Base-by-base conservation (phyloP, 2,329 filamentous ascomycete genomes). In the Lecanicillium sp. region DNA sequence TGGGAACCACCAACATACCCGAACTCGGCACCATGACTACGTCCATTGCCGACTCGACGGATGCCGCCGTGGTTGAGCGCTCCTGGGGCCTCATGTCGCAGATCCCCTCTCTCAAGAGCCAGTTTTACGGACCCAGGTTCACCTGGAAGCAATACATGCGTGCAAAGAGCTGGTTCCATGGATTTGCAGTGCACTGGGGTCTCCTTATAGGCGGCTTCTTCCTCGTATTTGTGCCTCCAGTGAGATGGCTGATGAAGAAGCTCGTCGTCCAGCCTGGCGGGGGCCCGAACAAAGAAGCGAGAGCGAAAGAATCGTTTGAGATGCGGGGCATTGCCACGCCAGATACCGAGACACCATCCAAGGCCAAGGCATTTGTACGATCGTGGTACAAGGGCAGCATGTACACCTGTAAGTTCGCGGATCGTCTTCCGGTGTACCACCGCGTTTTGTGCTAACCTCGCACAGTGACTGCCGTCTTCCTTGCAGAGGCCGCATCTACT, bases 301-400 rank as follows among this genome's bases (percentile, higher is more conserved):
- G 70, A 33, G 70, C 66, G 48, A 72, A 72, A 27, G 75, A 86
- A 36, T 68, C 72, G 39, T 58, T 84, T 19, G 76, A 81, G 53
- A 84, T 77, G 52, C 70, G 75, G 11, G 81, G 71, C 4, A 65
- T 85, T 15, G 84, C 74, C 2, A 68, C 64, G n/a, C 77, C 81
- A 0, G 80, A 84, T 47, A 56, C 54, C 3, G 62, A 69, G n/a
- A 47, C 50, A 51, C 22, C 22, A 25, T 56, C 37, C 4, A 58
- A 54, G 40, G 65, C 77, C 59, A 66, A 71, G 49, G 80, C 75
- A 0, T 71, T 68, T 36, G 72, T 69, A 37, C 69, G 69, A 37
- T 70, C 77, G 29, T 64, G 68, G 48, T 79, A 69, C 46, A 58
- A 68, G 4, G 81, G 83, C 3, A 73, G 74, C 49, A 66, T 79